Conservation (phyloP, 495 filamentous ascomycete species). For the Arthonia radiata region DNA sequence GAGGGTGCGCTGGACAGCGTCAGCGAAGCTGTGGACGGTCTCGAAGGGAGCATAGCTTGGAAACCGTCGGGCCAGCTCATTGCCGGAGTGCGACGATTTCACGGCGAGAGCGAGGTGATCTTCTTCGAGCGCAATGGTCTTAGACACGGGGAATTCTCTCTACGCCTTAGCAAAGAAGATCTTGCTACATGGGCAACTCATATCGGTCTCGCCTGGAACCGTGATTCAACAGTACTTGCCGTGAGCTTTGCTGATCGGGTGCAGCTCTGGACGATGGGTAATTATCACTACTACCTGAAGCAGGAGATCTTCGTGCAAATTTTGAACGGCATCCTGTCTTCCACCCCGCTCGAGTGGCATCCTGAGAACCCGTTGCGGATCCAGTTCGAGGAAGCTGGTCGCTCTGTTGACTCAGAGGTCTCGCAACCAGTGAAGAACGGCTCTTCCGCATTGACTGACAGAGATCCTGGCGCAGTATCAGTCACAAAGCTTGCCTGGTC, state of each 20-base stretch:
- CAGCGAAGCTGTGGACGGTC: constrained; percentile 74
- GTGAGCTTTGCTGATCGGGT: constrained; percentile 47
- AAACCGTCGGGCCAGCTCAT: constrained; percentile 74
- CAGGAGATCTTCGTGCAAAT: constrained; percentile 31
- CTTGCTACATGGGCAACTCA: constrained; percentile 25
- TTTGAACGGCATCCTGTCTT: constrained; percentile 10
- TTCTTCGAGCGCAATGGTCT: constrained; percentile 95
- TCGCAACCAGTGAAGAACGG: too few relatives aligned
- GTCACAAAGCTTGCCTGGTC: too few relatives aligned
- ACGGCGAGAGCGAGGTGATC: constrained; percentile 51
- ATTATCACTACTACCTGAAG: constrained; percentile 98
- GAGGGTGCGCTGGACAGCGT: constrained; percentile 78
- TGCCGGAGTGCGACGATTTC: constrained; percentile 49
- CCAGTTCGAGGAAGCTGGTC: too few relatives aligned
- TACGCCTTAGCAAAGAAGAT: constrained; percentile 38
- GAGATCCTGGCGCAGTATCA: too few relatives aligned
- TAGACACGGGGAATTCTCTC: constrained; percentile 71
- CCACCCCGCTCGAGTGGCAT: constrained; percentile 43
- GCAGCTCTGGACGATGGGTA: constrained; percentile 91
- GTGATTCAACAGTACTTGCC: constrained; percentile 74
- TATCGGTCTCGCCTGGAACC: constrained; percentile 60
- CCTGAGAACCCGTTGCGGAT: constrained; percentile 54
- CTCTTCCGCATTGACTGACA: too few relatives aligned
- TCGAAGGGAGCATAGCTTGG: constrained; percentile 78
- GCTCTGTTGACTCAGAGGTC: too few relatives aligned